These are phyloP conservation scores for Fusarium papillatum DNA, from an alignment of 2,329 filamentous ascomycete species.

Conservation along the genomic window DNA sequence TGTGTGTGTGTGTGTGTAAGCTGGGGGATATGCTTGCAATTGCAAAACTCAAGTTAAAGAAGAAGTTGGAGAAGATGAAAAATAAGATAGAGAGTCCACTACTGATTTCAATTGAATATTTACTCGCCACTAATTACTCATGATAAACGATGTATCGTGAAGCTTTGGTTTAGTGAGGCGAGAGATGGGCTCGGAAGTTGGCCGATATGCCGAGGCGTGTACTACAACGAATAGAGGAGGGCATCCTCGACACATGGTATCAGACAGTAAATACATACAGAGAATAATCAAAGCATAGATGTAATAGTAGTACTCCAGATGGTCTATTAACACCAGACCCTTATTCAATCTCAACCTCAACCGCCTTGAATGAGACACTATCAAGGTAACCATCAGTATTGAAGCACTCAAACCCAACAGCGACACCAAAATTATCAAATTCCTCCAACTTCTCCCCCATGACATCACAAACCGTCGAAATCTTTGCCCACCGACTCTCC, in stretches of 20 bases:
- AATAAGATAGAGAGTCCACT: neutral
- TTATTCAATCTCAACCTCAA: neutral
- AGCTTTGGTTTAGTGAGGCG: neutral
- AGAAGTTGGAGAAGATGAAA: neutral
- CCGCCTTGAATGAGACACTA: neutral
- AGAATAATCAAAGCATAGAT: neutral
- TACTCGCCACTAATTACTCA: neutral
- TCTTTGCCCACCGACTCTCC: neutral
- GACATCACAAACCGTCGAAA: neutral
- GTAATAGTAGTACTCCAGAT: neutral
- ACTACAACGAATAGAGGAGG: neutral
- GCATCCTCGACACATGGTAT: neutral
- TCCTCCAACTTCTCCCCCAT: neutral
- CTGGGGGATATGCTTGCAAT: neutral
- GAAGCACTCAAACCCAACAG: neutral
- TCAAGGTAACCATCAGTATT: neutral
- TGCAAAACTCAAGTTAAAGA: neutral
- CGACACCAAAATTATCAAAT: neutral
- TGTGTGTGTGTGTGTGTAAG: neutral
- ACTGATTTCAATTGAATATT: neutral
- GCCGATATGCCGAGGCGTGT: slow-evolving; percentile 6
- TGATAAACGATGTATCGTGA: neutral
- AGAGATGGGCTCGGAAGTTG: slow-evolving; percentile 17
- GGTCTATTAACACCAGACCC: neutral
- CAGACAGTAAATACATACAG: neutral